phyloP scores from a whole-genome alignment of 192 early-diverging fungal genomes.

The Lobosporangium transversale region DNA sequence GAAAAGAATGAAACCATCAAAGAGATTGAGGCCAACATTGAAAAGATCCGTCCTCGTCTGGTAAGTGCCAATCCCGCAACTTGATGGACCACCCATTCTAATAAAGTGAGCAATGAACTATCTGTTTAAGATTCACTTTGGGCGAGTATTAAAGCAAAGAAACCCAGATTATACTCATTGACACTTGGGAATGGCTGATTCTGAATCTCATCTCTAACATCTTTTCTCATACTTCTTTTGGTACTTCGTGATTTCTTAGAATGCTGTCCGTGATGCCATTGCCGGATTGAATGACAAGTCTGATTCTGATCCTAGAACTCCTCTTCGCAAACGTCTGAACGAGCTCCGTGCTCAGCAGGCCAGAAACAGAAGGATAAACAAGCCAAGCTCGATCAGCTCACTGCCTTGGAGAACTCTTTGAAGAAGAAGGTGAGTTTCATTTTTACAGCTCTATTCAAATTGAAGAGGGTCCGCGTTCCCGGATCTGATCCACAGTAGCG shows the following conservation, averaged over 20 bases:
- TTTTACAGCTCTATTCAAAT: not conserved
- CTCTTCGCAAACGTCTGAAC: conserved; percentile 66
- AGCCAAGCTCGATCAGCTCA: conserved; percentile 79
- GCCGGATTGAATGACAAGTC: conserved; percentile 36
- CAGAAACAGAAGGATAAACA: conserved; percentile 72
- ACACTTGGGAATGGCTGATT: too few relatives aligned
- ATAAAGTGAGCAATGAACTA: too few relatives aligned
- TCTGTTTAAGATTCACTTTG: too few relatives aligned
- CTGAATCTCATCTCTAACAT: too few relatives aligned
- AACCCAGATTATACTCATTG: too few relatives aligned
- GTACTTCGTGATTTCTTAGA: too few relatives aligned
- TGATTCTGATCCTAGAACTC: conserved; percentile 41
- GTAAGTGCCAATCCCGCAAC: too few relatives aligned
- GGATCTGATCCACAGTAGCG: too few relatives aligned
- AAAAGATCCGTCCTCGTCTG: conserved; percentile 52
- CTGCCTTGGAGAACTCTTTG: conserved; percentile 74
- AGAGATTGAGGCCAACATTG: conserved; percentile 53
- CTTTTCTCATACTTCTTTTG: too few relatives aligned
- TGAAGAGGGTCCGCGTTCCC: too few relatives aligned
- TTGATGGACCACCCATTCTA: too few relatives aligned
- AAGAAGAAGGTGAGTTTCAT: conserved; percentile 75
- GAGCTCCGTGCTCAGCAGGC: conserved; percentile 78
- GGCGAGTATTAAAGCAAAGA: too few relatives aligned
- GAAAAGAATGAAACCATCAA: conserved; percentile 46
- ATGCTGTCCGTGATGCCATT: conserved; percentile 49